Conservation (phyloP, 805 yeast species). For the Myxozyma mucilagina region DNA sequence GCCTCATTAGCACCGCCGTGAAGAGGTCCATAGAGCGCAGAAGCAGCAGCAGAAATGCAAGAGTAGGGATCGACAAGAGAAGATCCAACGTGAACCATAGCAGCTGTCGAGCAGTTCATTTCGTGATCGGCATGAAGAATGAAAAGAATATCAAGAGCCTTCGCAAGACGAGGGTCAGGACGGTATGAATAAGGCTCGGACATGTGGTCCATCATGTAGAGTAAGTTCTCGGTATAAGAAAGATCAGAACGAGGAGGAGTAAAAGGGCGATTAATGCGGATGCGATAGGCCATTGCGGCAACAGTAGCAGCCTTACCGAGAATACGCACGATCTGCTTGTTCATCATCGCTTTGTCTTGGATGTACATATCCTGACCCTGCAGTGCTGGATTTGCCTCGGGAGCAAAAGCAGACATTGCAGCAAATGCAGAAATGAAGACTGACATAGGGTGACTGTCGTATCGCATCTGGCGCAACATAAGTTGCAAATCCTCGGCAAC, state of each 20-base stretch:
- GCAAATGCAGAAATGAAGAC: conserved; percentile 29
- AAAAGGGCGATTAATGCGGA: conserved; percentile 30
- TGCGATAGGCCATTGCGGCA: conserved; percentile 32
- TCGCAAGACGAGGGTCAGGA: conserved; percentile 32
- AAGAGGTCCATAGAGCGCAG: conserved; percentile 31
- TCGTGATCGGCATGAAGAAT: conserved; percentile 32
- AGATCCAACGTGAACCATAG: conserved; percentile 32
- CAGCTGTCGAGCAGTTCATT: conserved; percentile 31
- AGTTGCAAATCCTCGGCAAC: conserved; percentile 27
- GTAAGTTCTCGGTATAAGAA: conserved; percentile 29
- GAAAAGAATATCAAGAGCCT: conserved; percentile 29
- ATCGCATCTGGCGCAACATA: conserved; percentile 29
- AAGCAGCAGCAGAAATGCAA: conserved; percentile 26
- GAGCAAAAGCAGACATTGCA: conserved; percentile 31
- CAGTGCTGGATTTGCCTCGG: conserved; percentile 30
- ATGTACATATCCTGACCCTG: conserved; percentile 27
- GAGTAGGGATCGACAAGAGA: conserved; percentile 32
- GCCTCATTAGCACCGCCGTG: conserved; percentile 33
- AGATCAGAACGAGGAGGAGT: conserved; percentile 28
- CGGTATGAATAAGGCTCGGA: conserved; percentile 30
- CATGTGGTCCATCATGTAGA: conserved; percentile 33
- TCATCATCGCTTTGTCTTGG: conserved; percentile 22
- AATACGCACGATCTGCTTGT: conserved; percentile 31
- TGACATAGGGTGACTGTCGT: conserved; percentile 31
- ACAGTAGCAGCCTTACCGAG: conserved; percentile 31